Conservation (phyloP, 2,329 filamentous ascomycete genomes). For the Corniculantispora saksenae region DNA sequence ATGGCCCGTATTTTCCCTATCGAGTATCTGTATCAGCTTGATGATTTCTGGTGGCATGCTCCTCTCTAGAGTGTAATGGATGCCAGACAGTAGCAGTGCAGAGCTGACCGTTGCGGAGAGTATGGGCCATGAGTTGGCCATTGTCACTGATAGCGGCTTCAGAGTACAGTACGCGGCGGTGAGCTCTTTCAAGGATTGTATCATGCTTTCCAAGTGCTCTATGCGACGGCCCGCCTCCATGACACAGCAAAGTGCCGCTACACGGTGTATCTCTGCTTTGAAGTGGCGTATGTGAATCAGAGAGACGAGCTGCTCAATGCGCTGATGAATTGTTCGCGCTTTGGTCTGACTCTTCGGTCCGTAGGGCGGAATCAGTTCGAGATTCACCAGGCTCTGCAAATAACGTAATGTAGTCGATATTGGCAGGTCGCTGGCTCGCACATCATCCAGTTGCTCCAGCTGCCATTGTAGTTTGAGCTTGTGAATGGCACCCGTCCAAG, state of each 20-base stretch:
- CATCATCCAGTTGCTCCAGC: background rate
- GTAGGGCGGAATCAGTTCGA: background rate
- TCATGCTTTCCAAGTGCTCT: background rate
- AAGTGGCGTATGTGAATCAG: background rate
- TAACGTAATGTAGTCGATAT: background rate
- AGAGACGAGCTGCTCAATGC: background rate
- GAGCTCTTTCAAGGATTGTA: background rate
- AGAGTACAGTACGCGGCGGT: background rate
- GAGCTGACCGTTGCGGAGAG: background rate
- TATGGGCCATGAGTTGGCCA: constrained; percentile 6
- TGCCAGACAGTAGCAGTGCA: background rate
- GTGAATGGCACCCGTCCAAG: constrained; percentile 5
- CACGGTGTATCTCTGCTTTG: background rate
- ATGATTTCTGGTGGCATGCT: background rate
- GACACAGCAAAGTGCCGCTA: background rate
- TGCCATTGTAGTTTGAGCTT: constrained; percentile 4
- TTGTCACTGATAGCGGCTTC: background rate
- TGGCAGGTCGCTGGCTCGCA: background rate
- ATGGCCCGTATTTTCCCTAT: background rate
- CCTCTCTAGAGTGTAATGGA: background rate
- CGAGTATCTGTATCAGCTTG: background rate
- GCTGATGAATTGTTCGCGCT: background rate
- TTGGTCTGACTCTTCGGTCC: background rate
- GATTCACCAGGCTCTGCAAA: background rate
- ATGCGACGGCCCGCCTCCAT: background rate